Percentiles rank a stretch among this genome's conserved stretches.
phyloP scores from a whole-genome alignment of 352 stramenopile genomes.

The Pythium aphanidermatum region DNA sequence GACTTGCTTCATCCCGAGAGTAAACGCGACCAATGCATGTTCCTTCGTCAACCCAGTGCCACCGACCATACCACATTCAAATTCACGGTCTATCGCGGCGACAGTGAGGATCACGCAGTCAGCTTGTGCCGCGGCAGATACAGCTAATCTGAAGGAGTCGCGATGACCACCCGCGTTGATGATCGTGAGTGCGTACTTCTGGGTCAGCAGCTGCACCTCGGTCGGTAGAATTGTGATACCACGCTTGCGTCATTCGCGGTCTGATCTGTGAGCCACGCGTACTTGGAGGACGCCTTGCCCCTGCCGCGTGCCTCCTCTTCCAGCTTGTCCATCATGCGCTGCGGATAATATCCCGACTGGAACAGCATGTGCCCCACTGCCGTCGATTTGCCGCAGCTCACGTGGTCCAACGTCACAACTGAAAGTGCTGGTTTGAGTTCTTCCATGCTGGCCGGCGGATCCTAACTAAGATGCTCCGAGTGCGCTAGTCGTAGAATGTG shows the following conservation, averaged over 20 bases:
- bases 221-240: slow-evolving; percentile 97
- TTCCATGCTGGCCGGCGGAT: no score
- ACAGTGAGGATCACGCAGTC: slow-evolving; percentile 96
- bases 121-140: slow-evolving; percentile 94
- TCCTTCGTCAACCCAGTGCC: slow-evolving; percentile 93
- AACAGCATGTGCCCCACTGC: slow-evolving; percentile 97
- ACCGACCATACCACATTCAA: slow-evolving; percentile 92
- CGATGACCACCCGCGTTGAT: slow-evolving; percentile 97
- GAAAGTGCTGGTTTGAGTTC: no score
- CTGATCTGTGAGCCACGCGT: slow-evolving; percentile 97
- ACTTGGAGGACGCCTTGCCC: slow-evolving; percentile 98
- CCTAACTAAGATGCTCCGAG: no score
- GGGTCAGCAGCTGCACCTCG: slow-evolving; percentile 94
- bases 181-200: slow-evolving; percentile 93
- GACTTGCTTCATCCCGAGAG: slow-evolving; percentile 97
- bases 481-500: no score
- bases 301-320: slow-evolving; percentile 94
- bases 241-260: no score
- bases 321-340: slow-evolving; percentile 97
- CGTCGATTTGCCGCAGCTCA: slow-evolving; percentile 98
- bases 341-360: slow-evolving; percentile 96
- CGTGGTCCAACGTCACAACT: slow-evolving; percentile 93
- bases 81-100: slow-evolving; percentile 85
- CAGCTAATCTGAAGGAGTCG: slow-evolving; percentile 99
- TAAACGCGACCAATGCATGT: slow-evolving; percentile 95